phyloP scores from a whole-genome alignment of 495 filamentous ascomycete species.

The Podospora conica region DNA sequence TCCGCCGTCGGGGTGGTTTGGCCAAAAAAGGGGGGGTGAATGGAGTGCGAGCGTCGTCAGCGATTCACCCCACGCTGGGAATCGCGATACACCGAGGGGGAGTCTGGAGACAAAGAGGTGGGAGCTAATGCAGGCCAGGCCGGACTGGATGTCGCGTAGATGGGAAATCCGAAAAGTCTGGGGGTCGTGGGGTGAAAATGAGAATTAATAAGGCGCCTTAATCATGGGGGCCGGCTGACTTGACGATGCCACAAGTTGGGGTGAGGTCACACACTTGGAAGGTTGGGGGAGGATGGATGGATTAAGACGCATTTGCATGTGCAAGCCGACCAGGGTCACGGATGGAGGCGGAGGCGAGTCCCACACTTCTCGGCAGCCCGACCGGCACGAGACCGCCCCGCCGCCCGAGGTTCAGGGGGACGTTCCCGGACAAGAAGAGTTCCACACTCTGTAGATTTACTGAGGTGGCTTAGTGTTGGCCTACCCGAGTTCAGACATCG shows the following conservation, averaged over 20 bases:
- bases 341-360: too few species aligned
- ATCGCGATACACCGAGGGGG: background rate
- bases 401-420: background rate
- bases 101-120: background rate
- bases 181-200: slow-evolving; percentile 10
- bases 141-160: background rate
- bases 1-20: background rate
- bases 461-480: too few species aligned
- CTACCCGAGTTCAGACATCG: too few species aligned
- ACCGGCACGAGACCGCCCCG: background rate
- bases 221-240: background rate
- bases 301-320: slow-evolving; percentile 6
- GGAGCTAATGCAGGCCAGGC: slow-evolving; percentile 10
- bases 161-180: background rate
- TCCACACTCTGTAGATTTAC: background rate
- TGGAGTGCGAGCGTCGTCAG: background rate
- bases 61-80: background rate
- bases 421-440: background rate
- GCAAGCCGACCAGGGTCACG: background rate
- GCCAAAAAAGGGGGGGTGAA: background rate
- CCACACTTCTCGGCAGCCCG: background rate
- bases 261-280: slow-evolving; percentile 2
- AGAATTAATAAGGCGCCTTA: slow-evolving; percentile 8
- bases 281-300: background rate
- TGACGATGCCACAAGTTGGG: background rate